Evolutionary conservation across 805 yeast genomes (phyloP).

Genomic region (Zygosaccharomyces siamensis): DNA sequence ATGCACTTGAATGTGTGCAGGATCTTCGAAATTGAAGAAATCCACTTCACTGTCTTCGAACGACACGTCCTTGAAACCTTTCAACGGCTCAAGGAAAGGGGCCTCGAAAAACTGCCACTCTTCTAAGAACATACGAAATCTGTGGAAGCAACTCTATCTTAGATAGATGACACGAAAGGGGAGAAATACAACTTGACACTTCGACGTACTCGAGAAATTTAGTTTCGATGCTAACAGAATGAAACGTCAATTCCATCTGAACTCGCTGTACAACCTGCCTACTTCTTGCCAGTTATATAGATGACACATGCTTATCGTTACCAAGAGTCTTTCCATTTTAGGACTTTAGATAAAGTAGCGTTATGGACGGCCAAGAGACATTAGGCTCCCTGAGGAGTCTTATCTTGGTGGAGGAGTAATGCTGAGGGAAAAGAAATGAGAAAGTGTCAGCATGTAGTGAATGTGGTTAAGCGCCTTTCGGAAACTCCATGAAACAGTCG

Average conservation of each 20-base stretch:
- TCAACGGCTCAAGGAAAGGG: constrained; percentile 2
- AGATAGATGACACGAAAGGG: too few relatives aligned
- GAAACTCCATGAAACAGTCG: too few relatives aligned
- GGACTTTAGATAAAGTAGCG: not conserved
- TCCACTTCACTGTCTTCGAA: constrained; percentile 1
- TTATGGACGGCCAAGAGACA: not conserved
- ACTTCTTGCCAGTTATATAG: not conserved
- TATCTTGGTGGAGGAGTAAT: not conserved
- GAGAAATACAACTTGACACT: not conserved
- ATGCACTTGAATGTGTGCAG: too few relatives aligned
- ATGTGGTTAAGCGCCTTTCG: not conserved
- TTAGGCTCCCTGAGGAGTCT: not conserved
- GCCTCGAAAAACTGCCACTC: constrained; percentile 4
- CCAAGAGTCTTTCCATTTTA: not conserved
- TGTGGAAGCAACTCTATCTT: not conserved
- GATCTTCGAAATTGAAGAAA: constrained; percentile 1
- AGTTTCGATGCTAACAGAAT: not conserved
- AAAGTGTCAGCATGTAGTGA: not conserved
- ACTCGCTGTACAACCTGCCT: not conserved
- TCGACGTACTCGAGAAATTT: not conserved
- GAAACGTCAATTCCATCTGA: not conserved
- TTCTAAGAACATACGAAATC: constrained; percentile 1
- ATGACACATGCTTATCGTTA: constrained; percentile 1
- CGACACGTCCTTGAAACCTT: constrained; percentile 1
- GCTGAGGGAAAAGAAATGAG: not conserved